Evolutionary conservation across 139 green algal species (phyloP).

Genomic region (Chlamydomonas schloesseri): DNA sequence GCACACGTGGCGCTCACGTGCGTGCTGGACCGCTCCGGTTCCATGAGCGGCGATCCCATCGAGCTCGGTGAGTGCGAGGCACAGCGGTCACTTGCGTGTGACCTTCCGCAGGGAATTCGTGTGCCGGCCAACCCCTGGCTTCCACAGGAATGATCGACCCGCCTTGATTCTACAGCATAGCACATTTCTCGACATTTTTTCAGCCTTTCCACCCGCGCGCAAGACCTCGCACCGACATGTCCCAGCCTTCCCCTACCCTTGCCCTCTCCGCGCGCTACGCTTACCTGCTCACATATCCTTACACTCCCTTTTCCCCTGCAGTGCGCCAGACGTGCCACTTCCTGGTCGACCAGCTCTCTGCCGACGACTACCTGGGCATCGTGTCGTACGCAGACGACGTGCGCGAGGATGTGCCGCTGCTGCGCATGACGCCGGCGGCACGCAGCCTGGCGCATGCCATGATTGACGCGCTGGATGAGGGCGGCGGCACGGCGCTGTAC

Average conservation of each 20-base stretch:
- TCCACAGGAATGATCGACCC: no score
- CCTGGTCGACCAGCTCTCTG: constrained; percentile 45
- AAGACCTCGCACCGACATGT: no score
- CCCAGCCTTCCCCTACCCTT: no score
- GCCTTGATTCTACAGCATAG: no score
- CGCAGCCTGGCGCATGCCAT: constrained; percentile 26
- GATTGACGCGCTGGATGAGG: not conserved
- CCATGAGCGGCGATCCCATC: constrained; percentile 41
- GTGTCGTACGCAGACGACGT: not conserved
- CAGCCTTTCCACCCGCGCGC: no score
- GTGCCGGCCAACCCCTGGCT: no score
- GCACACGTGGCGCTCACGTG: constrained; percentile 46
- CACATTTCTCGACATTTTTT: no score
- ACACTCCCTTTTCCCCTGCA: no score
- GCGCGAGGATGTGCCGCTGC: constrained; percentile 41
- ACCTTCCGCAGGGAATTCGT: no score
- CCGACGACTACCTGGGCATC: constrained; percentile 23
- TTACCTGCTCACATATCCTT: no score
- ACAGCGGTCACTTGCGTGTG: no score
- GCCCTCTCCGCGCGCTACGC: no score
- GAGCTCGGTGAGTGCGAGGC: constrained; percentile 9
- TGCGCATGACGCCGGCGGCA: constrained; percentile 26
- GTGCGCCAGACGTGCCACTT: constrained; percentile 46
- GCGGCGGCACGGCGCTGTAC: constrained; percentile 48
- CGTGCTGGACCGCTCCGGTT: constrained; percentile 49